Evolutionary conservation across 768 basidiomycete species (phyloP).

Genomic region (Macrolepiota albuminosa): DNA sequence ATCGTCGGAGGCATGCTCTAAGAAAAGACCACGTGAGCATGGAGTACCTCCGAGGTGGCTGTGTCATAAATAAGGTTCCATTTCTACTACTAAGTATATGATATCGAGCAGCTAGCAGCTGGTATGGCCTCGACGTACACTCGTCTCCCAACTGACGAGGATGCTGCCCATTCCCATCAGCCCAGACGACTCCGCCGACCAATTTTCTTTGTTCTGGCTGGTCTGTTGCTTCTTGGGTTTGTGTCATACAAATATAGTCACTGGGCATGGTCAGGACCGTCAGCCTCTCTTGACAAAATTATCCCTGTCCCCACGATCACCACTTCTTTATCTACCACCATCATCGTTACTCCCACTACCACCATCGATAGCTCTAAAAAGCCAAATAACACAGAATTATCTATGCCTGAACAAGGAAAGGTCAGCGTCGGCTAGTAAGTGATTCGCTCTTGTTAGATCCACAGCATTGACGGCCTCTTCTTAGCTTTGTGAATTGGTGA

Average conservation of each 20-base stretch:
- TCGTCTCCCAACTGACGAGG: constrained; percentile 20
- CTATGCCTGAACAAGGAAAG: constrained; percentile 47
- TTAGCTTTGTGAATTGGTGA: constrained; percentile 77
- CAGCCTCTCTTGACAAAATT: constrained; percentile 7
- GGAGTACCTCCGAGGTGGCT: constrained; percentile 2
- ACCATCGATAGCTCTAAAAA: not conserved
- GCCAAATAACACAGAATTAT: constrained; percentile 13
- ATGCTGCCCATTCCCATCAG: constrained; percentile 19
- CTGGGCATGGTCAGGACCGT: constrained; percentile 24
- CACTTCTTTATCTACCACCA: constrained; percentile 6
- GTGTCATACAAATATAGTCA: constrained; percentile 38
- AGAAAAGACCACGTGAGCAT: constrained; percentile 4
- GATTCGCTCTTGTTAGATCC: not conserved
- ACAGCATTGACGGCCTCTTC: constrained; percentile 4
- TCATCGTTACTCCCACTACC: constrained; percentile 5
- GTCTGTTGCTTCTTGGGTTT: constrained; percentile 33
- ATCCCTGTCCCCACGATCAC: not conserved
- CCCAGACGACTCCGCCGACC: constrained; percentile 19
- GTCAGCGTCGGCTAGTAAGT: constrained; percentile 81
- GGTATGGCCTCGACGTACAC: constrained; percentile 17
- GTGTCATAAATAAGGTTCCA: not conserved
- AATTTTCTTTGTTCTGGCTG: constrained; percentile 29
- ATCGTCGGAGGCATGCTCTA: constrained; percentile 7
- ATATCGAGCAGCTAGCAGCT: not conserved
- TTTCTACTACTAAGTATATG: not conserved